These are phyloP conservation scores for Pleurozium schreberi DNA, from an alignment of 225 moss, liverwort and hornwort species.

Conservation along the genomic window DNA sequence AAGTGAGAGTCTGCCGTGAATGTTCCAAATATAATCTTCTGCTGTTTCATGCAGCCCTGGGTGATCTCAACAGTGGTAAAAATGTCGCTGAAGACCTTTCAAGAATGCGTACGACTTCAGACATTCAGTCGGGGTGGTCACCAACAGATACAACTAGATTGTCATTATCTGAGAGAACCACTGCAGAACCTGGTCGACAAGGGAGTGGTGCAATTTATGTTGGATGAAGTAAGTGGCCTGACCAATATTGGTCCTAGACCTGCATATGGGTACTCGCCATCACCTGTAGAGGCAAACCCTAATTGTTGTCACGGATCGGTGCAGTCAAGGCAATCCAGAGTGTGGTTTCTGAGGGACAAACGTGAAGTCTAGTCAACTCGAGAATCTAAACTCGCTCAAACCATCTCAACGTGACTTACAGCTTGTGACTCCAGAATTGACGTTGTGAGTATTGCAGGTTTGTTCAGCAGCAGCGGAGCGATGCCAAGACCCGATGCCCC, in stretches of 20 bases:
- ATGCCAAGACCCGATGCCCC: constrained; percentile 69
- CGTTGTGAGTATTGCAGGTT: constrained; percentile 29
- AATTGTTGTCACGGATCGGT: background rate
- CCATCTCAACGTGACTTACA: background rate
- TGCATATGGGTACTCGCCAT: background rate
- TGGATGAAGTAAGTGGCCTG: constrained; percentile 66
- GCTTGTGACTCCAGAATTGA: background rate
- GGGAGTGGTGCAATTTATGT: constrained; percentile 52
- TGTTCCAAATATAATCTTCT: background rate
- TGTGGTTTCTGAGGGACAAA: background rate
- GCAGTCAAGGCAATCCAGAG: background rate
- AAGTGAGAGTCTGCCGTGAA: background rate
- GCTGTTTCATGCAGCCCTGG: constrained; percentile 38
- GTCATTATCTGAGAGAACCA: constrained; percentile 59
- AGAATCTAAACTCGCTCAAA: background rate
- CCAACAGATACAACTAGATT: constrained; percentile 97
- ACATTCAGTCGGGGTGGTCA: constrained; percentile 77
- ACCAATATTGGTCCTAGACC: background rate
- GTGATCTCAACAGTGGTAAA: constrained; percentile 79
- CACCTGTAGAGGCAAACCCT: background rate
- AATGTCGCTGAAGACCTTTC: constrained; percentile 69
- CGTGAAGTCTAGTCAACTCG: background rate
- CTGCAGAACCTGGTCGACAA: constrained; percentile 58
- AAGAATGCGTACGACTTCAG: constrained; percentile 81
- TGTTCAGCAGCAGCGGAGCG: constrained; percentile 71